Base-by-base conservation (phyloP, 306 rosid species). In the Citrullus colocynthis region DNA sequence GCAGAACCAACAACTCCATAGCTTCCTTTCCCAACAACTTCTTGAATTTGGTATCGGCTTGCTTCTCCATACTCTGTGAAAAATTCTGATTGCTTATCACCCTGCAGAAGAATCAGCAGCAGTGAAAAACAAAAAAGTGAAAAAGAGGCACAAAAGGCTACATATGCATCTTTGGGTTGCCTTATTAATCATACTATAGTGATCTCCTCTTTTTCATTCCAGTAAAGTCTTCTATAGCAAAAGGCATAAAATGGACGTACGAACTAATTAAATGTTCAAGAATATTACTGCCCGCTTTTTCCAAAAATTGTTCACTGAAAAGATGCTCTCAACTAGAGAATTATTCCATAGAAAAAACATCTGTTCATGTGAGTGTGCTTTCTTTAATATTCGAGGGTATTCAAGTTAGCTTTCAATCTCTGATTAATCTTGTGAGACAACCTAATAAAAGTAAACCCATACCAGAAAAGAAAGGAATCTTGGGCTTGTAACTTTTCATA, bases 51-150 rank as follows among this genome's bases (percentile, higher is more conserved):
- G 85, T 88, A 94, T 44, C 82, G 86, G 75, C 82, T 94, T 71
- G 90, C 97, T 84, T 94, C 98, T 76, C 98, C 98, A 75, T 88
- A 94, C 80, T 94, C 98, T 0, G 98, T 94, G 87, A 94, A 94
- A 85, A 94, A 94, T 24, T 92, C 96, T 41, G 89, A 62, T 82
- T 90, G 95, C 20, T 78, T 49, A 48, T 79, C 83, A 57, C 87
- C 88, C 97, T 92, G 82, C 63, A 87, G 57, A 71, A 82, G 37
- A 75, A 81, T 63, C 80, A 79, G 14, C 78, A 70, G 71, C 65
- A 61, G 62, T 81, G 63, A 77, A 55, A 72, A 6, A 59, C 55
- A 65, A 78, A 78, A 32, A 63, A 67, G 67, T 21, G 64, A 37
- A 69, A 41, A 14, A n/a, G 20, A 15, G 17, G 7, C 45, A 12